Conservation (phyloP, 1,284 basidiomycete genomes). For the Naganishia cerealis region DNA sequence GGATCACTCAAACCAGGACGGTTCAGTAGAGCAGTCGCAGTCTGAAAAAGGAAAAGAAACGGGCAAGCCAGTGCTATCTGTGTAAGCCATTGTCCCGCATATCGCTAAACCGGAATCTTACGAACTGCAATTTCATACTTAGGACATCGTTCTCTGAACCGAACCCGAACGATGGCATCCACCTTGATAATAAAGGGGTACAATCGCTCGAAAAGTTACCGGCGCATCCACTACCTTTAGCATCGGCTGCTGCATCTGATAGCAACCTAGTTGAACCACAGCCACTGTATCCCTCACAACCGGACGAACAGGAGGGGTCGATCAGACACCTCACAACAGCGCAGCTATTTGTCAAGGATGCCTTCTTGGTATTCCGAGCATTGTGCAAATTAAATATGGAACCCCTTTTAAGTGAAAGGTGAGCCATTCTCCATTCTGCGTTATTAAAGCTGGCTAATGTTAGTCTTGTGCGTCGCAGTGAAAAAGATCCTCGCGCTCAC, state of each 20-base stretch:
- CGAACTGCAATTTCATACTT: neutral
- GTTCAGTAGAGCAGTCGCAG: neutral
- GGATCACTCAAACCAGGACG: neutral
- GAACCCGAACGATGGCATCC: constrained; percentile 54
- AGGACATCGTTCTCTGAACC: constrained; percentile 46
- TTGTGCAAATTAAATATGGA: constrained; percentile 98
- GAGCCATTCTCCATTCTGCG: constrained; percentile 36
- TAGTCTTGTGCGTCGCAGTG: constrained; percentile 58
- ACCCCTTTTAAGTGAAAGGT: constrained; percentile 87
- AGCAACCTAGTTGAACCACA: constrained; percentile 20
- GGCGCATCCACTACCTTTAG: constrained; percentile 15
- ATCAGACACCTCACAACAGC: constrained; percentile 54
- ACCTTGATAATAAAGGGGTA: constrained; percentile 31
- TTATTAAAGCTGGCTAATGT: constrained; percentile 18
- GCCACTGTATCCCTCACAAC: constrained; percentile 7
- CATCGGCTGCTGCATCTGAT: constrained; percentile 8
- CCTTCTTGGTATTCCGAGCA: constrained; percentile 91
- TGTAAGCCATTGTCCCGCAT: neutral
- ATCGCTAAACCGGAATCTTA: neutral
- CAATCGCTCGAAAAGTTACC: constrained; percentile 24
- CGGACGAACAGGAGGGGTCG: constrained; percentile 42
- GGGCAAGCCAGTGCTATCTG: constrained; percentile 13
- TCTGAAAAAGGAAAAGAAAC: neutral
- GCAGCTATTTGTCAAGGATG: constrained; percentile 90
- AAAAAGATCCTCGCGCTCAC: constrained; percentile 87